These are phyloP conservation scores for Diaporthe ilicicola DNA, from an alignment of 2,329 filamentous ascomycete genomes.

Conservation along the genomic window DNA sequence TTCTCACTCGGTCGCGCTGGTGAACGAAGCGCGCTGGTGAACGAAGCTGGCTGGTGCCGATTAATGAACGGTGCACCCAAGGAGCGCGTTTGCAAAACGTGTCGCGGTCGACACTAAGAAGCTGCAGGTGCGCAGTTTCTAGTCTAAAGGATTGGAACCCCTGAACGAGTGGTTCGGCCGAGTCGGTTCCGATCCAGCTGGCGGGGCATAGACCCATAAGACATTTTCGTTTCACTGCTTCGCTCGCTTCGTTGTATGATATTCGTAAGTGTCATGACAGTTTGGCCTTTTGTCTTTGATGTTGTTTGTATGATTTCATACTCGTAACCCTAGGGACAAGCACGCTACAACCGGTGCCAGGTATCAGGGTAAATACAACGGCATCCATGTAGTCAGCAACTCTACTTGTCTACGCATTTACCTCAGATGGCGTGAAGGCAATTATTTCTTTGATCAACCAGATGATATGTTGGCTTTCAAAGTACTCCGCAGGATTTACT, in stretches of 20 bases:
- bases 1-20: neutral
- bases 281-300: neutral
- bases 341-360: too few species aligned
- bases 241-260: neutral
- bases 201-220: neutral
- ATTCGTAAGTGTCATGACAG: neutral
- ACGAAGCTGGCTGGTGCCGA: neutral
- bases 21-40: too few species aligned
- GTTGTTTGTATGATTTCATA: neutral
- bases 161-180: neutral
- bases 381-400: neutral
- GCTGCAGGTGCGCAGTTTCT: neutral
- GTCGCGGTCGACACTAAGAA: slow-evolving; percentile 1
- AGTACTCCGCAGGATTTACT: neutral
- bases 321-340: neutral
- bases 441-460: too few species aligned
- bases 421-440: too few species aligned
- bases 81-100: neutral
- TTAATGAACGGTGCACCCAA: neutral
- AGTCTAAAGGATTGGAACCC: neutral
- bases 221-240: neutral
- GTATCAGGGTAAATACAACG: too few species aligned
- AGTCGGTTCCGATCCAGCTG: slow-evolving; percentile 1
- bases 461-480: too few species aligned
- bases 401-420: too few species aligned